A percentile compares a stretch with the other conserved stretches of the same genome.
Conservation (phyloP, 768 basidiomycete species). For the Russula olivacea region DNA sequence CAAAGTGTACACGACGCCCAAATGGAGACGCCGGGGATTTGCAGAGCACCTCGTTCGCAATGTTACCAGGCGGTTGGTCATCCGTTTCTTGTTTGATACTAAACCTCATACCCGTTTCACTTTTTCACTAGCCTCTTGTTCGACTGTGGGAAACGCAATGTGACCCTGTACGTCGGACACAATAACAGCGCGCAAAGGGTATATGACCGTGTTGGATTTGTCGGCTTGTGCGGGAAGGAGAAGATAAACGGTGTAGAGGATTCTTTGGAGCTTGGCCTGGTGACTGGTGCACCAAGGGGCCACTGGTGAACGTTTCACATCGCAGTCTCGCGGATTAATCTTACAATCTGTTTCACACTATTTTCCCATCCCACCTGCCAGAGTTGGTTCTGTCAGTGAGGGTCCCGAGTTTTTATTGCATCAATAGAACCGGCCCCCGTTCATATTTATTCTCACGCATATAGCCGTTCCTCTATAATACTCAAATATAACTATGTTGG, state of each 20-base stretch:
- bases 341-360: neutral
- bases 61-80: constrained; percentile 40
- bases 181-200: constrained; percentile 47
- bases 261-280: constrained; percentile 50
- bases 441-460: constrained; percentile 2
- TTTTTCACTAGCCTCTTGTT: constrained; percentile 36
- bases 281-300: constrained; percentile 39
- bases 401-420: constrained; percentile 4
- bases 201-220: constrained; percentile 50
- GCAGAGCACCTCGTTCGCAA: constrained; percentile 47
- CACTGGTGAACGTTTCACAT: constrained; percentile 41
- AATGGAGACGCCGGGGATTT: constrained; percentile 42
- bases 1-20: constrained; percentile 49
- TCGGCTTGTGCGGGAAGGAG: constrained; percentile 39
- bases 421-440: constrained; percentile 12
- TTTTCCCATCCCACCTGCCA: neutral
- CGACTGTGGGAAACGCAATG: constrained; percentile 40
- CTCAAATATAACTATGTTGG: neutral
- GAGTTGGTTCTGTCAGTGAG: neutral
- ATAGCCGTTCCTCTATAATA: neutral
- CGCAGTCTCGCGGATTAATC: neutral
- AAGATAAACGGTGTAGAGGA: constrained; percentile 40
- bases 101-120: constrained; percentile 12
- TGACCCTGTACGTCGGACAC: constrained; percentile 51
- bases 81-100: constrained; percentile 18